Evolutionary conservation across 192 early-diverging fungal genomes (phyloP).

Genomic region (Phycomyces nitens): DNA sequence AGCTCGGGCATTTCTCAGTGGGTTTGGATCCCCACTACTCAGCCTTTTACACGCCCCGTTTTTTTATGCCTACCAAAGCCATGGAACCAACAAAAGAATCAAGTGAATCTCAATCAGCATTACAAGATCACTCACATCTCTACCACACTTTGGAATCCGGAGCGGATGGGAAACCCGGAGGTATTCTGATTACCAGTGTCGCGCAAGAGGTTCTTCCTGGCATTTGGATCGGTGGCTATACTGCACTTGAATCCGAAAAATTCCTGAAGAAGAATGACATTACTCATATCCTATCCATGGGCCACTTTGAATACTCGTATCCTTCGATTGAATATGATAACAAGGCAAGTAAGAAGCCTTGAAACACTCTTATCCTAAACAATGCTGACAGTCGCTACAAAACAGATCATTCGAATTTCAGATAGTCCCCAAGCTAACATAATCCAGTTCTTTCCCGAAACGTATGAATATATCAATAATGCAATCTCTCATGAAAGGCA

Average conservation of each 20-base stretch:
- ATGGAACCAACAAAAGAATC: background rate
- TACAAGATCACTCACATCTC: constrained; percentile 10
- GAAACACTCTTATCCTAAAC: background rate
- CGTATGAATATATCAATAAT: constrained; percentile 52
- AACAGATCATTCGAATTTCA: constrained; percentile 26
- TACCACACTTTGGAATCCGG: constrained; percentile 27
- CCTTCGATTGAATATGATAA: constrained; percentile 14
- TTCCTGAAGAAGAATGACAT: constrained; percentile 34
- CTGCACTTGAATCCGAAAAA: constrained; percentile 20
- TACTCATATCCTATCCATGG: constrained; percentile 27
- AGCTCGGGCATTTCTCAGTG: no score
- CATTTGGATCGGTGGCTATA: constrained; percentile 31
- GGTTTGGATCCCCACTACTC: no score
- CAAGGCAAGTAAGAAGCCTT: constrained; percentile 19
- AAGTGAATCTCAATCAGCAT: background rate
- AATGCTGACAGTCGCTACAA: background rate
- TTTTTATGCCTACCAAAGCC: no score
- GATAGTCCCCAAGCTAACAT: constrained; percentile 57
- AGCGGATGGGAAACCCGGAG: constrained; percentile 27
- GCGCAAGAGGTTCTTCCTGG: constrained; percentile 26
- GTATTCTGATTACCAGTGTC: constrained; percentile 31
- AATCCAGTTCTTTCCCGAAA: constrained; percentile 62
- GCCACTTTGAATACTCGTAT: constrained; percentile 29
- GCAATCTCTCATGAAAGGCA: constrained; percentile 42
- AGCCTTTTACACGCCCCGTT: no score